Evolutionary conservation across 2,329 filamentous ascomycete species (phyloP).

Genomic region (Cordyceps farinosa): DNA sequence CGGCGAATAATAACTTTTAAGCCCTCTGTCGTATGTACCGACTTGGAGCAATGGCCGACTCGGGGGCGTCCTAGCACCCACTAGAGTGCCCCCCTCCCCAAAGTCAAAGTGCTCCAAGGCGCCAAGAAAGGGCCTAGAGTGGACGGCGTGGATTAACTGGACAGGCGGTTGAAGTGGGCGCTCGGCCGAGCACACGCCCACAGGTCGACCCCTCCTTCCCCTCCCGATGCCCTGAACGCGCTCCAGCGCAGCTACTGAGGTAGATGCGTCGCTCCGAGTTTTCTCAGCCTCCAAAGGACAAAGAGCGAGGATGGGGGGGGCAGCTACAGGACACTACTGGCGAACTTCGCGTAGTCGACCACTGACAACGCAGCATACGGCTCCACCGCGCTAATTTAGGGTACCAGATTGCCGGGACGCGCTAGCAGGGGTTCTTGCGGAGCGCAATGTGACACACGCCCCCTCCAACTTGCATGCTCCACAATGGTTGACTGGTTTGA

Average conservation of each 20-base stretch:
- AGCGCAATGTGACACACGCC: constrained; percentile 5
- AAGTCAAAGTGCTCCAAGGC: no score
- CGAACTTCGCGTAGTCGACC: constrained; percentile 19
- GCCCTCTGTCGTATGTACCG: no score
- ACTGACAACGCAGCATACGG: constrained; percentile 25
- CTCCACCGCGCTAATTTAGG: constrained; percentile 27
- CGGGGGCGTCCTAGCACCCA: no score
- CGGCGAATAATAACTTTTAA: no score
- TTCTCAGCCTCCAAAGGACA: not conserved
- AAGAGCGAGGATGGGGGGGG: not conserved
- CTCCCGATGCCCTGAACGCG: not conserved
- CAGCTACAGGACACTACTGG: not conserved
- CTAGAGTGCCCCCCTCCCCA: no score
- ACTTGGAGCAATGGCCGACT: no score
- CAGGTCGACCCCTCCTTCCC: not conserved
- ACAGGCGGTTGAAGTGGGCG: no score
- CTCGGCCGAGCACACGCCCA: no score
- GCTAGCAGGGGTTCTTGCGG: constrained; percentile 27
- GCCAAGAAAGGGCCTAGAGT: no score
- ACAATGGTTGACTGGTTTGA: not conserved
- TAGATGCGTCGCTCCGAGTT: not conserved
- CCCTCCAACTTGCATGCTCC: constrained; percentile 3
- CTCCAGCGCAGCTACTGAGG: no score
- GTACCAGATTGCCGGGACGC: constrained; percentile 36
- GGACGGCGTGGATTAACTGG: no score